Evolutionary conservation across 805 yeast genomes (phyloP).

Genomic region (Ogataea nakhonphanomensis): DNA sequence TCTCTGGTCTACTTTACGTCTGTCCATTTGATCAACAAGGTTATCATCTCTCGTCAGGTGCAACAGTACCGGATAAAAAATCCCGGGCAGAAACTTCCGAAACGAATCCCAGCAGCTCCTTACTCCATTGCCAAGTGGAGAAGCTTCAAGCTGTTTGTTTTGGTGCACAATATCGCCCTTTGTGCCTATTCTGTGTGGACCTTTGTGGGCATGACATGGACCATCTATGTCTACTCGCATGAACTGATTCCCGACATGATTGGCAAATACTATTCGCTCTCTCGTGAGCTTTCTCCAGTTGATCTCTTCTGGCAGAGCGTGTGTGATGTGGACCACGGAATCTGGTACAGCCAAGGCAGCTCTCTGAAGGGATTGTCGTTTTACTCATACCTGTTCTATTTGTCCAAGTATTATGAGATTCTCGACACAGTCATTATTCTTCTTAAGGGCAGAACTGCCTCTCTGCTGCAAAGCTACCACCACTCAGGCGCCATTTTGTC

Average conservation of each 20-base stretch:
- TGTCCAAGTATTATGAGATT: slow-evolving; percentile 70
- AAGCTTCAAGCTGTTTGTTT: slow-evolving; percentile 51
- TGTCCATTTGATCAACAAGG: slow-evolving; percentile 53
- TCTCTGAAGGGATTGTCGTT: slow-evolving; percentile 43
- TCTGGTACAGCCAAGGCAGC: slow-evolving; percentile 41
- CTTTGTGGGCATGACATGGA: slow-evolving; percentile 56
- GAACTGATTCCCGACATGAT: slow-evolving; percentile 30
- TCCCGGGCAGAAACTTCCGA: slow-evolving; percentile 26
- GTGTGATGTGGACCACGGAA: slow-evolving; percentile 58
- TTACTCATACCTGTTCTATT: slow-evolving; percentile 64
- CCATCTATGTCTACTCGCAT: slow-evolving; percentile 43
- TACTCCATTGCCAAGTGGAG: slow-evolving; percentile 41
- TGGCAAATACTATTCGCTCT: slow-evolving; percentile 18
- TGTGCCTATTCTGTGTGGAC: slow-evolving; percentile 73
- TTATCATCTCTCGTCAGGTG: slow-evolving; percentile 45
- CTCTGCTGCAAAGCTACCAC: slow-evolving; percentile 68
- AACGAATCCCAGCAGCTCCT: slow-evolving; percentile 53
- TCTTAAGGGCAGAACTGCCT: slow-evolving; percentile 63
- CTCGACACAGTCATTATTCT: slow-evolving; percentile 65
- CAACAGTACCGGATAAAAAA: slow-evolving; percentile 28
- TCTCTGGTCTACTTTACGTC: slow-evolving; percentile 55
- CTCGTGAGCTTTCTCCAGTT: slow-evolving; percentile 21
- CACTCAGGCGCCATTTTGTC: slow-evolving; percentile 79
- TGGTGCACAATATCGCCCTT: slow-evolving; percentile 57
- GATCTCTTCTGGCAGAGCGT: slow-evolving; percentile 57